phyloP scores from a whole-genome alignment of 192 early-diverging fungal genomes.

The Geranomyces michiganensis region DNA sequence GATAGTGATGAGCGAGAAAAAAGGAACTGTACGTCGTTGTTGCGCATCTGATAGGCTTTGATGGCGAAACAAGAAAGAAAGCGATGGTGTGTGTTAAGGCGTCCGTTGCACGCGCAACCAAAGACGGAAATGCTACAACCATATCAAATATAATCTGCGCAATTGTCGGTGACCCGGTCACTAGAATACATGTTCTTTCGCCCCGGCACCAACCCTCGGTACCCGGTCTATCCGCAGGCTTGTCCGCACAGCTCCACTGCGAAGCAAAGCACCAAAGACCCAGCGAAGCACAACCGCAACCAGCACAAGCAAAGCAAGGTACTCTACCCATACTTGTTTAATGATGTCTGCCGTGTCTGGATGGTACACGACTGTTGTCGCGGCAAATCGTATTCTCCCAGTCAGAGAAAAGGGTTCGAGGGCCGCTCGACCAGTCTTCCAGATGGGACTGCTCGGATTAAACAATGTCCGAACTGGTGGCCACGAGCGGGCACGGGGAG shows the following conservation, averaged over 20 bases:
- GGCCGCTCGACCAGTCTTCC: slow-evolving; percentile 35
- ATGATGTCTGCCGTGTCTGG: slow-evolving; percentile 40
- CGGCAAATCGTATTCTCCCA: slow-evolving; percentile 29
- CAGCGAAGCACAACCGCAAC: slow-evolving; percentile 27
- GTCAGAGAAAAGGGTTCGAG: slow-evolving; percentile 34
- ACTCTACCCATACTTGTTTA: slow-evolving; percentile 48
- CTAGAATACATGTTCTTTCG: slow-evolving; percentile 11
- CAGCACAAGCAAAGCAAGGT: slow-evolving; percentile 38
- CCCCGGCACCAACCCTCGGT: neutral
- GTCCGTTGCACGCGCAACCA: too few relatives aligned
- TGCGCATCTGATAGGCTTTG: too few relatives aligned
- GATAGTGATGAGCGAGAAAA: too few relatives aligned
- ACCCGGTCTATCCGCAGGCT: slow-evolving; percentile 32
- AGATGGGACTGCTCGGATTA: slow-evolving; percentile 21
- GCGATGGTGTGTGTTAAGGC: too few relatives aligned
- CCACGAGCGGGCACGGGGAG: too few relatives aligned
- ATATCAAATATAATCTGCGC: too few relatives aligned
- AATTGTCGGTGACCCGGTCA: too few relatives aligned
- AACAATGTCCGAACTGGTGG: slow-evolving; percentile 41
- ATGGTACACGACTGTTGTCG: slow-evolving; percentile 29
- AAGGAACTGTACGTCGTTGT: too few relatives aligned
- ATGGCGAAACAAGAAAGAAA: too few relatives aligned
- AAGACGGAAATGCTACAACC: too few relatives aligned
- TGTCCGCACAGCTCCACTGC: slow-evolving; percentile 33
- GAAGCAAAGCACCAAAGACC: slow-evolving; percentile 25